Conservation (phyloP, 2,329 filamentous ascomycete genomes). For the Xenosphaeropsis pyriputrescens region DNA sequence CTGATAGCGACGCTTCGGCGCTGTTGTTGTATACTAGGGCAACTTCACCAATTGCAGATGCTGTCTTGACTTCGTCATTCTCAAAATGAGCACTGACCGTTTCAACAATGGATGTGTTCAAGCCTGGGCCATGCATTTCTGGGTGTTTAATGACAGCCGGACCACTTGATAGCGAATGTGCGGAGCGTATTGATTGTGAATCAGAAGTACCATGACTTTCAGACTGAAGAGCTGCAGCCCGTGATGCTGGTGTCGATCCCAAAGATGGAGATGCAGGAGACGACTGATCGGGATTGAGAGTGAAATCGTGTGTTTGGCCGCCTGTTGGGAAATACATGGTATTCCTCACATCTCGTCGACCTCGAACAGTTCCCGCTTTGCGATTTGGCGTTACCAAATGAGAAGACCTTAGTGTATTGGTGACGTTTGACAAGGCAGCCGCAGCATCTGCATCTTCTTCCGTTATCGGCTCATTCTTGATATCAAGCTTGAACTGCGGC, state of each 20-base stretch:
- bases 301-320: constrained; percentile 13
- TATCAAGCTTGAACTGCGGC: constrained; percentile 62
- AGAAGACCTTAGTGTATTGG: constrained; percentile 51
- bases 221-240: constrained; percentile 33
- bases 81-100: constrained; percentile 79
- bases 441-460: constrained; percentile 65
- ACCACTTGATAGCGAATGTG: constrained; percentile 60
- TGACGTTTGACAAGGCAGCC: constrained; percentile 61
- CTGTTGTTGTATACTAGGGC: constrained; percentile 63
- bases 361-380: constrained; percentile 64
- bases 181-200: constrained; percentile 81
- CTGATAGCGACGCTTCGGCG: constrained; percentile 25
- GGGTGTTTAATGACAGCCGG: constrained; percentile 62
- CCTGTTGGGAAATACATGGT: constrained; percentile 63
- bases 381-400: constrained; percentile 48
- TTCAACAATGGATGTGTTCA: constrained; percentile 84
- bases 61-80: constrained; percentile 53
- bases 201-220: constrained; percentile 63
- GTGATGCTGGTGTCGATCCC: constrained; percentile 15
- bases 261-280: constrained; percentile 18
- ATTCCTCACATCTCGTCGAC: constrained; percentile 81
- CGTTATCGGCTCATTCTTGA: constrained; percentile 61
- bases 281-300: constrained; percentile 4
- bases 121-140: constrained; percentile 62
- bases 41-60: constrained; percentile 74